Conservation (phyloP, 306 rosid genomes). For the Rubus parviflorus region DNA sequence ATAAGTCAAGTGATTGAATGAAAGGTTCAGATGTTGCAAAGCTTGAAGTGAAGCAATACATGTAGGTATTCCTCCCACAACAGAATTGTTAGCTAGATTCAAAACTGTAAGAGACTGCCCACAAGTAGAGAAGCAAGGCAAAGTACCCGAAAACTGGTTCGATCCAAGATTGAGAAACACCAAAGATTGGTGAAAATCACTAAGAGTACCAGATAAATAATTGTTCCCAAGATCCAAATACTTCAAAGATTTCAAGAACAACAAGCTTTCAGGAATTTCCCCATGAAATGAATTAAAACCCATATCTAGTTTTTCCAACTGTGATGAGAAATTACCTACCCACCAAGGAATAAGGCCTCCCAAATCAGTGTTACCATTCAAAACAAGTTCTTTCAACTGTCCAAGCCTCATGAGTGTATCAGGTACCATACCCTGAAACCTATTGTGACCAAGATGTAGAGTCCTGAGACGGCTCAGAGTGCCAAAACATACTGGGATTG, state of each 20-base stretch:
- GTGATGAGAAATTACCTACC: constrained; percentile 83
- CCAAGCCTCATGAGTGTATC: constrained; percentile 57
- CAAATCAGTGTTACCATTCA: constrained; percentile 65
- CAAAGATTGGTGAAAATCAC: constrained; percentile 72
- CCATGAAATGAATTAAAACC: constrained; percentile 66
- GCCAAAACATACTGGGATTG: constrained; percentile 73
- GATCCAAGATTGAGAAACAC: constrained; percentile 77
- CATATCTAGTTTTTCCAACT: constrained; percentile 61
- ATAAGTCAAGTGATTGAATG: constrained; percentile 71
- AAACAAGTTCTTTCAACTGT: constrained; percentile 62
- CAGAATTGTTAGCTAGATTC: constrained; percentile 76
- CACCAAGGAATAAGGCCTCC: constrained; percentile 73
- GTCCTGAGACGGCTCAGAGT: constrained; percentile 43
- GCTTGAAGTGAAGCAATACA: constrained; percentile 78
- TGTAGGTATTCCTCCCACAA: constrained; percentile 82
- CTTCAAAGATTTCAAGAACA: constrained; percentile 57
- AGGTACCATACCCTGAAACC: constrained; percentile 69
- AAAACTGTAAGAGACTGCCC: constrained; percentile 56
- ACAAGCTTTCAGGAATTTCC: constrained; percentile 69
- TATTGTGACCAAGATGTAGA: constrained; percentile 68
- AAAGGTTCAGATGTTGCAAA: constrained; percentile 75
- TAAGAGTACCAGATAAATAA: constrained; percentile 54
- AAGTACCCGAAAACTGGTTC: constrained; percentile 81
- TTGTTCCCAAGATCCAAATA: constrained; percentile 71
- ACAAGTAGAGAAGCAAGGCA: constrained; percentile 88